Base-by-base conservation (phyloP, 2,329 filamentous ascomycete genomes). In the Penicillium italicum region DNA sequence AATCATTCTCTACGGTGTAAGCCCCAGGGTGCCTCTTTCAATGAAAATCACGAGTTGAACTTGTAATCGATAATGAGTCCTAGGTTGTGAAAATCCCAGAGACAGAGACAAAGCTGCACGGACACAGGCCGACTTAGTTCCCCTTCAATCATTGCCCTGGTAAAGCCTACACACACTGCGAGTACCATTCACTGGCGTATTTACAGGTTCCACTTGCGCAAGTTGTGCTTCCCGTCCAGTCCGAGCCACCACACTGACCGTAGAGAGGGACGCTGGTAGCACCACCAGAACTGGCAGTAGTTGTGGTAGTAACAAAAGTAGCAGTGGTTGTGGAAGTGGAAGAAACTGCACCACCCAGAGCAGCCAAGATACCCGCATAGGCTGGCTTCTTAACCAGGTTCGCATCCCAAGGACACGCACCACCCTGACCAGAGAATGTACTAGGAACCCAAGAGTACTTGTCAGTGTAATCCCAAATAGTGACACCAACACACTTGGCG, bases 321-420 rank as follows among this genome's bases (percentile, higher is more conserved):
- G 59, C 55, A 4, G 59, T 56, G 1, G 58, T 56, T 30, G 58
- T 49, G 10, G 62, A 46, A 11, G 61, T 41, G 5, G 58, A 48
- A 8, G 57, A 47, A 1, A 44, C 37, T 4, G 58, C 47, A 4
- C 54, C 66, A n/a, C 63, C 66, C 20, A 69, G 38, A 4, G 64
- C 69, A 43, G 53, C 61, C 42, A 73, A 55, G 40, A 74, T 66
- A 22, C 68, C 70, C 42, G 69, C 64, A 56, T 78, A 79, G 14
- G 76, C 77, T 22, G 76, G 74, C 71, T 81, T 81, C 72, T 76
- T 79, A 47, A 67, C 61, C 37, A 76, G 68, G 46, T 78, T 72
- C 41, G 73, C 71, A 60, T 80, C 76, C 77, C 76, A 81, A 3
- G 79, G 69, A 18, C 74, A 68, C 3, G 77, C 76, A 28, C 65